Evolutionary conservation across 225 moss, liverwort and hornwort genomes (phyloP).

Genomic region (Polytrichum commune): DNA sequence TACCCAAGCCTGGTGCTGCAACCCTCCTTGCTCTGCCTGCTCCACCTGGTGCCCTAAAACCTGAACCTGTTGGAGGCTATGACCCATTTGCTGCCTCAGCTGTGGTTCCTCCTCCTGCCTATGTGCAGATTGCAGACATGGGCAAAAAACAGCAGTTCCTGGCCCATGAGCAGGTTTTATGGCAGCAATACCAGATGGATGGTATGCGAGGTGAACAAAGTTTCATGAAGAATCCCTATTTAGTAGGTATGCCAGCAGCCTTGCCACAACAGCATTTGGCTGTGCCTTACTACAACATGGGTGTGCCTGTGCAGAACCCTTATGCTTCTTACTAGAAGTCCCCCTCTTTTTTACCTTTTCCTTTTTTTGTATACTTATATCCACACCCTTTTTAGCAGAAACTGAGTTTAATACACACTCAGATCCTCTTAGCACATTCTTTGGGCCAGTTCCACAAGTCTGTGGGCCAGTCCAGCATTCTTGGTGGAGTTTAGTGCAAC

Average conservation of each 20-base stretch:
- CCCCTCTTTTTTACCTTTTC: too few relatives aligned
- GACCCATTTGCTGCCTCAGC: slow-evolving; percentile 57
- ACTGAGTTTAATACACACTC: background rate
- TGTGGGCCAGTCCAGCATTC: background rate
- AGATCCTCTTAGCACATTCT: background rate
- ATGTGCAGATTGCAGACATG: slow-evolving; percentile 64
- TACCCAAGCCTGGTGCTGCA: slow-evolving; percentile 14
- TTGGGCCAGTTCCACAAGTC: background rate
- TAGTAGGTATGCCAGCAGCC: background rate
- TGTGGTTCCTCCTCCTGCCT: slow-evolving; percentile 56
- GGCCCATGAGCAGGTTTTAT: slow-evolving; percentile 55
- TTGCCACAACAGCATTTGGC: slow-evolving; percentile 3
- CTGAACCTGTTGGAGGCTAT: slow-evolving; percentile 19
- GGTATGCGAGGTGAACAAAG: slow-evolving; percentile 60
- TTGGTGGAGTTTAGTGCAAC: slow-evolving; percentile 1
- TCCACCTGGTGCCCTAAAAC: slow-evolving; percentile 38
- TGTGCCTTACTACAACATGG: slow-evolving; percentile 5
- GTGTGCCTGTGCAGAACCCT: slow-evolving; percentile 2
- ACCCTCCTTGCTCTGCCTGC: slow-evolving; percentile 54
- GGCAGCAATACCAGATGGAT: slow-evolving; percentile 62
- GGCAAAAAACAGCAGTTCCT: slow-evolving; percentile 57
- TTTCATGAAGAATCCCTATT: slow-evolving; percentile 40
- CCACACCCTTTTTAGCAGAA: background rate
- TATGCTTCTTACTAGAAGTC: slow-evolving; percentile 4
- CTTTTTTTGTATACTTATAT: background rate